phyloP scores from a whole-genome alignment of 2,329 filamentous ascomycete genomes.

The Thielaviopsis ethacetica region DNA sequence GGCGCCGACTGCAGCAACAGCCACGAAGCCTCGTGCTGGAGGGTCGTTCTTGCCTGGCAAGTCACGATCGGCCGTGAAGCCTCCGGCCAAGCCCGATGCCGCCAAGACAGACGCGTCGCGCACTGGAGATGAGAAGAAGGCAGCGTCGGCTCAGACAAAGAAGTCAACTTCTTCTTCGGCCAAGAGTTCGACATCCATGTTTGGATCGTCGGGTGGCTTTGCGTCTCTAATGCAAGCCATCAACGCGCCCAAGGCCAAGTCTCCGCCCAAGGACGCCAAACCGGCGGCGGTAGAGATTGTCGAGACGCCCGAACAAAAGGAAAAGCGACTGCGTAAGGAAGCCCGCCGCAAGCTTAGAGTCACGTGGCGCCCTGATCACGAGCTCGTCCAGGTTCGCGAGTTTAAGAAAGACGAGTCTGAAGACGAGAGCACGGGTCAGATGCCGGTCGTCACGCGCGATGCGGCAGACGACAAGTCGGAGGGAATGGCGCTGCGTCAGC shows the following conservation, averaged over 20 bases:
- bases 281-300: slow-evolving; percentile 32
- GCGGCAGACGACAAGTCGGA: slow-evolving; percentile 58
- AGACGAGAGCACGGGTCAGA: slow-evolving; percentile 41
- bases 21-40: slow-evolving; percentile 18
- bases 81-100: slow-evolving; percentile 19
- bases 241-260: slow-evolving; percentile 24
- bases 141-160: slow-evolving; percentile 13
- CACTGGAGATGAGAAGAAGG: slow-evolving; percentile 11
- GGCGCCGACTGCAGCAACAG: not conserved
- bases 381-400: slow-evolving; percentile 48
- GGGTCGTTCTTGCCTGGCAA: slow-evolving; percentile 30
- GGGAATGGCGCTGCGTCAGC: slow-evolving; percentile 49
- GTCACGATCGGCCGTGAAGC: slow-evolving; percentile 27
- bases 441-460: slow-evolving; percentile 52
- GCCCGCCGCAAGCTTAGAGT: slow-evolving; percentile 54
- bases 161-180: slow-evolving; percentile 14
- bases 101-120: slow-evolving; percentile 14
- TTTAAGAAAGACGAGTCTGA: slow-evolving; percentile 60
- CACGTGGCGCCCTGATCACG: slow-evolving; percentile 50
- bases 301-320: slow-evolving; percentile 52
- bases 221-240: slow-evolving; percentile 37
- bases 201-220: slow-evolving; percentile 30
- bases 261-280: slow-evolving; percentile 32
- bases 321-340: slow-evolving; percentile 56
- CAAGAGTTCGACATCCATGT: slow-evolving; percentile 16